Conservation (phyloP, 2,329 filamentous ascomycete species). For the Diaporthe ilicicola region DNA sequence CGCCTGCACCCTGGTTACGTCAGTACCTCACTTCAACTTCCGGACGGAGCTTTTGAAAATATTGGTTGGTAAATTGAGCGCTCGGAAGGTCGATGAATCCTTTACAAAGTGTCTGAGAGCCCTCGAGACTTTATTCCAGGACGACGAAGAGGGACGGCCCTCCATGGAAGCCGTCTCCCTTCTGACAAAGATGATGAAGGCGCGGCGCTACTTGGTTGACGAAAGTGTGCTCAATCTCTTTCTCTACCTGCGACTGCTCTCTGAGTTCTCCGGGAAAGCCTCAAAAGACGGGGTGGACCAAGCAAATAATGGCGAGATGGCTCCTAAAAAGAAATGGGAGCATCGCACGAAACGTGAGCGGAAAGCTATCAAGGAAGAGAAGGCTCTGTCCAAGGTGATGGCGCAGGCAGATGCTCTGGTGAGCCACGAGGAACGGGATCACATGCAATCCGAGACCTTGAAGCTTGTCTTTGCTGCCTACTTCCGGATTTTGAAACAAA, state of each 20-base stretch:
- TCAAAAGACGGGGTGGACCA: slow-evolving; percentile 79
- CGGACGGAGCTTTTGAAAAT: slow-evolving; percentile 88
- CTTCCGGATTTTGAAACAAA: slow-evolving; percentile 90
- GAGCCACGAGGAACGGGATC: slow-evolving; percentile 89
- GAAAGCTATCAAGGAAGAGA: slow-evolving; percentile 86
- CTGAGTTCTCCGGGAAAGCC: slow-evolving; percentile 85
- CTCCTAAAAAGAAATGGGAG: slow-evolving; percentile 77
- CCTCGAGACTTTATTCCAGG: slow-evolving; percentile 81
- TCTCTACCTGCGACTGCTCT: slow-evolving; percentile 85
- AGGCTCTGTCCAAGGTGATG: slow-evolving; percentile 91
- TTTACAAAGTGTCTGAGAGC: slow-evolving; percentile 81
- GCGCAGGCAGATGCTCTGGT: slow-evolving; percentile 89
- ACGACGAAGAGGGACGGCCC: slow-evolving; percentile 89
- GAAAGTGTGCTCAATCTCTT: slow-evolving; percentile 91
- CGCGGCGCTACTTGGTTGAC: slow-evolving; percentile 81
- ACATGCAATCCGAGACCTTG: slow-evolving; percentile 93
- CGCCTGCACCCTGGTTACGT: slow-evolving; percentile 79
- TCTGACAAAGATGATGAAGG: slow-evolving; percentile 95
- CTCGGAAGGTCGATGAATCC: slow-evolving; percentile 74
- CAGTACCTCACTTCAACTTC: slow-evolving; percentile 98
- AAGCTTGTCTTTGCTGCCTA: slow-evolving; percentile 96
- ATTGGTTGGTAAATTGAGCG: slow-evolving; percentile 82
- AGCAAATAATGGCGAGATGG: slow-evolving; percentile 55
- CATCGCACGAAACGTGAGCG: slow-evolving; percentile 90
- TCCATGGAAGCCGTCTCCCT: slow-evolving; percentile 87